These are phyloP conservation scores for Furcasterigmium sp. DNA, from an alignment of 2,329 filamentous ascomycete genomes.

Conservation along the genomic window DNA sequence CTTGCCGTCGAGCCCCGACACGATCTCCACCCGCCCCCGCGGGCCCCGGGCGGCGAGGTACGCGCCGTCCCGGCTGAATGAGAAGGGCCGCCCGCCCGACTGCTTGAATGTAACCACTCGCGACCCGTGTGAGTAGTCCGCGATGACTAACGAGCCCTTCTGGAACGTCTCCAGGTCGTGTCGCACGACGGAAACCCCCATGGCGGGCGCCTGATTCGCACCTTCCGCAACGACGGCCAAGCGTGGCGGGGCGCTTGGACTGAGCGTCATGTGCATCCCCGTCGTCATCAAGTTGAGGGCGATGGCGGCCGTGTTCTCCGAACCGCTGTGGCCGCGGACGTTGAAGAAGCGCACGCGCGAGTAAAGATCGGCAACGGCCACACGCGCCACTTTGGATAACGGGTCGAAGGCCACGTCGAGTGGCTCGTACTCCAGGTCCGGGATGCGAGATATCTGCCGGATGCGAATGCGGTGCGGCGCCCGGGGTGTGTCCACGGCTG, in stretches of 20 bases:
- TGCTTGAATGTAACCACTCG: background rate
- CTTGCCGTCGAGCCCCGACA: constrained; percentile 1
- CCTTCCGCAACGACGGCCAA: constrained; percentile 7
- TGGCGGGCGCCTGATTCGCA: background rate
- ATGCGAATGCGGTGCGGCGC: constrained; percentile 3
- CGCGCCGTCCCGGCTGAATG: constrained; percentile 6
- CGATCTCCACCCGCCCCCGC: constrained; percentile 7
- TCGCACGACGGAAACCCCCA: background rate
- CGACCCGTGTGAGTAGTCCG: background rate
- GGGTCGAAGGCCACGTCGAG: constrained; percentile 7
- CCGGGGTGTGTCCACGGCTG: background rate
- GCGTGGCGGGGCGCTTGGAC: background rate
- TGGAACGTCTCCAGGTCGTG: constrained; percentile 8
- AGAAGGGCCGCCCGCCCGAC: constrained; percentile 4
- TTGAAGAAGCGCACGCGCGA: constrained; percentile 7
- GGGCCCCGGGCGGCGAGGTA: constrained; percentile 6
- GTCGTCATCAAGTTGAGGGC: constrained; percentile 2
- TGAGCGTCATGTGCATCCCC: constrained; percentile 7
- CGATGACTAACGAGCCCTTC: constrained; percentile 3
- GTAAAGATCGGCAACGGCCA: constrained; percentile 8
- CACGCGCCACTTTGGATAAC: background rate
- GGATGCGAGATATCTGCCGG: constrained; percentile 5
- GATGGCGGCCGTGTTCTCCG: background rate
- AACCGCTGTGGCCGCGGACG: background rate
- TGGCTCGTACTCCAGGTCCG: constrained; percentile 8